phyloP scores from a whole-genome alignment of 2,329 filamentous ascomycete species.

The Aphanocladium album region DNA sequence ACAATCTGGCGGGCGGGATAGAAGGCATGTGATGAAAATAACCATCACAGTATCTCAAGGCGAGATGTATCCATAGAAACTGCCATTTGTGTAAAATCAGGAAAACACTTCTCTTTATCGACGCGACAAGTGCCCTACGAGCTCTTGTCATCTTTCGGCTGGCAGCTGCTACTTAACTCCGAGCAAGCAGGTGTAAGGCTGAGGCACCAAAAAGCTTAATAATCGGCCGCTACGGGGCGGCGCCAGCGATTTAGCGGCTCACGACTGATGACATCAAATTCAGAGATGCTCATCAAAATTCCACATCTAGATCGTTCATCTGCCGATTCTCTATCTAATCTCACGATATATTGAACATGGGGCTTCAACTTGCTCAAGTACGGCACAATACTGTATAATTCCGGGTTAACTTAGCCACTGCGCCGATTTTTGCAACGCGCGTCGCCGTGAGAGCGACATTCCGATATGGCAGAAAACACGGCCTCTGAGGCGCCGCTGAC shows the following conservation, averaged over 20 bases:
- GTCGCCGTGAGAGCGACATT: background rate
- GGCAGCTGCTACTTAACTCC: background rate
- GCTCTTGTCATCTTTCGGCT: background rate
- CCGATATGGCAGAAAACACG: slow-evolving; percentile 5
- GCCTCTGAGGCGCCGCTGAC: background rate
- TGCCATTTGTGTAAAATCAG: background rate
- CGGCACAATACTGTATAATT: background rate
- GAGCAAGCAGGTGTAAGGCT: background rate
- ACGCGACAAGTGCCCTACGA: background rate
- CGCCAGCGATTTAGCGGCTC: slow-evolving; percentile 1
- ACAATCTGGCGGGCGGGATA: no score
- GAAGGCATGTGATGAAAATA: no score
- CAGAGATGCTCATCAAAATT: background rate
- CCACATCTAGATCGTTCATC: background rate
- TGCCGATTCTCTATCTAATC: background rate
- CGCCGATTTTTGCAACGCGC: background rate
- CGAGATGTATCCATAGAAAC: no score
- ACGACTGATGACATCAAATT: background rate
- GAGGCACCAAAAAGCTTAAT: slow-evolving; percentile 4
- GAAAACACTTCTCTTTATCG: background rate
- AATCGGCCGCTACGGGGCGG: background rate
- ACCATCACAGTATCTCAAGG: no score
- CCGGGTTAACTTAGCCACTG: background rate
- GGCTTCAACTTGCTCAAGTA: background rate
- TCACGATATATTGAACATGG: background rate